These are phyloP conservation scores for Podospora pseudopauciseta DNA, from an alignment of 495 filamentous ascomycete species.

Conservation along the genomic window DNA sequence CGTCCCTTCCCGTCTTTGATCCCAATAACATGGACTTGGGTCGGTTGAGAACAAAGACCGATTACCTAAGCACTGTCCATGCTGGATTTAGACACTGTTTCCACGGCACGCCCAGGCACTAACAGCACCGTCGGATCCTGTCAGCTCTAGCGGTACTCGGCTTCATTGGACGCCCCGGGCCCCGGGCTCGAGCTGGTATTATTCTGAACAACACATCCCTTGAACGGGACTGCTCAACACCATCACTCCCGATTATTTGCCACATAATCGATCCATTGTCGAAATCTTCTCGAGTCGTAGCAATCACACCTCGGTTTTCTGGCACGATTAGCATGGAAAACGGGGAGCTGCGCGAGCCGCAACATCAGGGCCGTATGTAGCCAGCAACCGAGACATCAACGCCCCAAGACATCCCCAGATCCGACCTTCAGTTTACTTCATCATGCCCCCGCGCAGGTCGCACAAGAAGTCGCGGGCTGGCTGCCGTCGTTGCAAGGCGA, in stretches of 20 bases:
- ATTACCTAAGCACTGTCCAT: not conserved
- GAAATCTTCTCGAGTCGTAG: not conserved
- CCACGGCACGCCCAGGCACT: not conserved
- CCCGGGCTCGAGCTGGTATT: not conserved
- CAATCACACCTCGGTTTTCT: slow-evolving; percentile 7
- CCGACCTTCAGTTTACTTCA: not conserved
- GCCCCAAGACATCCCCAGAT: not conserved
- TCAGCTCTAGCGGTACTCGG: not conserved
- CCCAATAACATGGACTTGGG: not conserved
- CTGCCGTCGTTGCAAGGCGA: slow-evolving; percentile 57
- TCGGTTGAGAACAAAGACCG: not conserved
- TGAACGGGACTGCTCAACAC: not conserved
- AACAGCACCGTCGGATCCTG: not conserved
- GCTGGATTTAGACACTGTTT: not conserved
- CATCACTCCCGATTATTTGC: not conserved
- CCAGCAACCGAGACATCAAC: slow-evolving; percentile 1
- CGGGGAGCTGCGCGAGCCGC: slow-evolving; percentile 17
- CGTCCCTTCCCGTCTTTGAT: not conserved
- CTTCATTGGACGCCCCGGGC: not conserved
- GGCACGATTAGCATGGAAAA: slow-evolving; percentile 16
- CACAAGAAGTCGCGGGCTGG: slow-evolving; percentile 62
- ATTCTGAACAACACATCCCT: not conserved
- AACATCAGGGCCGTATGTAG: slow-evolving; percentile 23
- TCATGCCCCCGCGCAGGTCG: slow-evolving; percentile 56
- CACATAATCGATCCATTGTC: not conserved